Evolutionary conservation across 352 stramenopile genomes (phyloP).

Genomic region (Phytophthora capsici): DNA sequence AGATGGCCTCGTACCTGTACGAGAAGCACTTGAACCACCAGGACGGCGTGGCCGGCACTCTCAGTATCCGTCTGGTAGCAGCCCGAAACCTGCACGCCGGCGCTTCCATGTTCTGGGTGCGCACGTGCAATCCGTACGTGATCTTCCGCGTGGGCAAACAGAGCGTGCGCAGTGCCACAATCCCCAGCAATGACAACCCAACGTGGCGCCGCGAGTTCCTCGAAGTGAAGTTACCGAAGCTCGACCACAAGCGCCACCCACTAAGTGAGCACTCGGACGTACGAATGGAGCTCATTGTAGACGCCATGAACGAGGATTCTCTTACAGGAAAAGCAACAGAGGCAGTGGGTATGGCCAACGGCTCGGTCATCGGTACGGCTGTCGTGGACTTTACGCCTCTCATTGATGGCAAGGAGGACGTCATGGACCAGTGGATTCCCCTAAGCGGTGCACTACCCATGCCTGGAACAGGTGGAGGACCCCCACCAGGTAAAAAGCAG

Average conservation of each 20-base stretch:
- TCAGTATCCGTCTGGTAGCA: constrained; percentile 76
- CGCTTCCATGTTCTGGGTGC: constrained; percentile 84
- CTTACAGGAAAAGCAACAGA: constrained; percentile 78
- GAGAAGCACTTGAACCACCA: constrained; percentile 84
- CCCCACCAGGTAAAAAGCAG: constrained; percentile 43
- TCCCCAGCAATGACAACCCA: constrained; percentile 74
- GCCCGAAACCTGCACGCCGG: constrained; percentile 73
- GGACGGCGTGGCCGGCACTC: constrained; percentile 70
- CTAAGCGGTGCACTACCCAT: constrained; percentile 53
- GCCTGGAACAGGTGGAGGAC: constrained; percentile 2
- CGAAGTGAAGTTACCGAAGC: constrained; percentile 79
- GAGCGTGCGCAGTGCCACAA: constrained; percentile 70
- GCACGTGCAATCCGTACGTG: constrained; percentile 85
- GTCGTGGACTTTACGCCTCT: constrained; percentile 72
- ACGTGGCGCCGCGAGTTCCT: constrained; percentile 77
- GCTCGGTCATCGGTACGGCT: constrained; percentile 78
- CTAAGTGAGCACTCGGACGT: constrained; percentile 75
- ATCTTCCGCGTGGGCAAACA: constrained; percentile 84
- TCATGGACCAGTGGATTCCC: constrained; percentile 82
- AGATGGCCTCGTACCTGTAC: constrained; percentile 70
- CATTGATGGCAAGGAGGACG: constrained; percentile 78
- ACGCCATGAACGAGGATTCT: constrained; percentile 87
- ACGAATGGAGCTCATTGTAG: constrained; percentile 73
- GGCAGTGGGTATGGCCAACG: constrained; percentile 77
- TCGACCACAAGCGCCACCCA: constrained; percentile 62